Conservation (phyloP, 176 grass and related monocot genomes). For the Musa schizocarpa region DNA sequence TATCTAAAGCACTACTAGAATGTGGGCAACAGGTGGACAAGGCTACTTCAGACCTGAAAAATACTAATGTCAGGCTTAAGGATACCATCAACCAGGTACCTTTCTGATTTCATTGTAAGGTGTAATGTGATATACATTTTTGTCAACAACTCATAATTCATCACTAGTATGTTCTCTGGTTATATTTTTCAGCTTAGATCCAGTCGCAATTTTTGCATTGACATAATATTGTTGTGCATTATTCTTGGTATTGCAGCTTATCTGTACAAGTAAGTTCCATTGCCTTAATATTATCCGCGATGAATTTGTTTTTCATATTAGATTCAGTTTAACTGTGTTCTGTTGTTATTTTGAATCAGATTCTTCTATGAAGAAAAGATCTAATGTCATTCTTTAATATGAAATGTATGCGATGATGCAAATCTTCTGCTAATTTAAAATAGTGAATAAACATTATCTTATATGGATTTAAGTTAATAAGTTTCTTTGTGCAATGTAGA, state of each 20-base stretch:
- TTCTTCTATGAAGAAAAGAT: too few species aligned
- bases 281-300: neutral
- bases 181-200: slow-evolving; percentile 49
- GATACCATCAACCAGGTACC: slow-evolving; percentile 56
- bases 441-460: too few species aligned
- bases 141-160: neutral
- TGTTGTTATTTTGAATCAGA: neutral
- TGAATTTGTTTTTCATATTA: neutral
- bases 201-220: slow-evolving; percentile 70
- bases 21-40: slow-evolving; percentile 42
- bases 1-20: neutral
- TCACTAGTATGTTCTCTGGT: neutral
- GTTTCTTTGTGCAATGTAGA: too few species aligned
- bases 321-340: neutral
- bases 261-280: slow-evolving; percentile 67
- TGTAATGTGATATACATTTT: neutral
- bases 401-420: too few species aligned
- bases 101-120: neutral
- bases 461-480: too few species aligned
- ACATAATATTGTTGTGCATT: slow-evolving; percentile 65
- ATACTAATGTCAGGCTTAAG: slow-evolving; percentile 83
- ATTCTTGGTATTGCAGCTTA: slow-evolving; percentile 85
- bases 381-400: too few species aligned
- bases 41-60: slow-evolving; percentile 60
- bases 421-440: too few species aligned